A percentile compares a stretch with the other conserved stretches of the same genome.
Evolutionary conservation across 2,329 filamentous ascomycete genomes (phyloP).

Genomic region (Sclerotinia borealis): DNA sequence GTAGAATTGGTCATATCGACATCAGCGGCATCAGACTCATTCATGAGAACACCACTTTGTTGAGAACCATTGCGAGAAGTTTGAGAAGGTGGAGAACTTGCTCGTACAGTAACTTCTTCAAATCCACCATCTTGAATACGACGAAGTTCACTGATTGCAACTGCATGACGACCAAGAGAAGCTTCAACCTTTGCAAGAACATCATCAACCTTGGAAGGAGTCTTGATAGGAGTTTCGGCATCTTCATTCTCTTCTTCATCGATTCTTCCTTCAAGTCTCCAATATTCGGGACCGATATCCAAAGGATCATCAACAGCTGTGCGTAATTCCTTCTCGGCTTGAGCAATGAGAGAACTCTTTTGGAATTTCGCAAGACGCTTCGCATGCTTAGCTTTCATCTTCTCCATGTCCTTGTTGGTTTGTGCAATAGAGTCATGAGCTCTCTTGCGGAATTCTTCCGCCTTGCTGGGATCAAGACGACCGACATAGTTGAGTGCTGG

Average conservation of each 20-base stretch:
- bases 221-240: conserved; percentile 23
- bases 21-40: conserved; percentile 53
- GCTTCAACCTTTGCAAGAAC: conserved; percentile 71
- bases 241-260: conserved; percentile 45
- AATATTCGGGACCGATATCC: conserved; percentile 52
- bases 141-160: conserved; percentile 56
- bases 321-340: conserved; percentile 71
- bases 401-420: conserved; percentile 75
- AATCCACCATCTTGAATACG: conserved; percentile 75
- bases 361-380: conserved; percentile 69
- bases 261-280: conserved; percentile 55
- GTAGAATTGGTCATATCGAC: conserved; percentile 52
- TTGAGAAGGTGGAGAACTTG: conserved; percentile 40
- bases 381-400: conserved; percentile 74
- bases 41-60: conserved; percentile 46
- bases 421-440: conserved; percentile 66
- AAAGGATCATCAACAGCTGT: conserved; percentile 51
- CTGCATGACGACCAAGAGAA: conserved; percentile 60
- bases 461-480: conserved; percentile 66
- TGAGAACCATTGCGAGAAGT: conserved; percentile 51
- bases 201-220: conserved; percentile 54
- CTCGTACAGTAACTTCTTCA: conserved; percentile 44
- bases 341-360: conserved; percentile 61
- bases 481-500: conserved; percentile 42
- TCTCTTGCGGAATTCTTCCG: conserved; percentile 77